Conservation (phyloP, 1,284 basidiomycete species). For the Ceratobasidium sp. region DNA sequence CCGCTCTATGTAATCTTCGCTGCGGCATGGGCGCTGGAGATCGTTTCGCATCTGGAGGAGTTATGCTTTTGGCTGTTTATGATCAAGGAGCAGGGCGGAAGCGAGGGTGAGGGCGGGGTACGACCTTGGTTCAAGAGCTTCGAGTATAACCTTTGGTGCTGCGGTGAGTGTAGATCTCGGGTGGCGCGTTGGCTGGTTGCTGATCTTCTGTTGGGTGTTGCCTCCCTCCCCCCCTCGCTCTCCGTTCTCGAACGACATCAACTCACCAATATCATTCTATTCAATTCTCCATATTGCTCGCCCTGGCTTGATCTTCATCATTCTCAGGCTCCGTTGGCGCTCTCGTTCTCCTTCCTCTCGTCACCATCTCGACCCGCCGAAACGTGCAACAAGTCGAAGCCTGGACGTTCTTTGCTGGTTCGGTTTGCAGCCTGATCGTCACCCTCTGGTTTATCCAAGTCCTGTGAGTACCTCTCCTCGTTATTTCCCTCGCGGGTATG, state of each 20-base stretch:
- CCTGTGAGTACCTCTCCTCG: conserved; percentile 1
- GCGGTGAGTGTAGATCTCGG: conserved; percentile 6
- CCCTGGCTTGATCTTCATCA: not conserved
- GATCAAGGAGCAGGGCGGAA: conserved; percentile 27
- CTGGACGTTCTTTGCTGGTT: conserved; percentile 47
- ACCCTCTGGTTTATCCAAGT: conserved; percentile 37
- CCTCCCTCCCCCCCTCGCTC: not conserved
- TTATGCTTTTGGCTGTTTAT: conserved; percentile 43
- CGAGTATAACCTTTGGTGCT: conserved; percentile 42
- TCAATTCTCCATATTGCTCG: not conserved
- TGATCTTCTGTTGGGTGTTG: not conserved
- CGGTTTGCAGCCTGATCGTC: conserved; percentile 26
- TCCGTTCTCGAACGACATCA: no score
- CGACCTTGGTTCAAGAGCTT: conserved; percentile 45
- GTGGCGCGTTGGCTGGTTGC: not conserved
- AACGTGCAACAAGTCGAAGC: conserved; percentile 45
- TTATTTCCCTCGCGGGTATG: not conserved
- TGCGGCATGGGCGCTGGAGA: conserved; percentile 48
- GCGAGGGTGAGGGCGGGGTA: conserved; percentile 21
- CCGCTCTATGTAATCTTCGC: conserved; percentile 47
- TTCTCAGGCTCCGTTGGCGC: conserved; percentile 43
- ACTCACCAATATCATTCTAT: no score
- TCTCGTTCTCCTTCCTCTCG: conserved; percentile 40
- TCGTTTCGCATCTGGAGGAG: conserved; percentile 40
- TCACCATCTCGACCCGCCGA: conserved; percentile 45